Base-by-base conservation (phyloP, 2,329 filamentous ascomycete species). In the Colletotrichum brevisporum region DNA sequence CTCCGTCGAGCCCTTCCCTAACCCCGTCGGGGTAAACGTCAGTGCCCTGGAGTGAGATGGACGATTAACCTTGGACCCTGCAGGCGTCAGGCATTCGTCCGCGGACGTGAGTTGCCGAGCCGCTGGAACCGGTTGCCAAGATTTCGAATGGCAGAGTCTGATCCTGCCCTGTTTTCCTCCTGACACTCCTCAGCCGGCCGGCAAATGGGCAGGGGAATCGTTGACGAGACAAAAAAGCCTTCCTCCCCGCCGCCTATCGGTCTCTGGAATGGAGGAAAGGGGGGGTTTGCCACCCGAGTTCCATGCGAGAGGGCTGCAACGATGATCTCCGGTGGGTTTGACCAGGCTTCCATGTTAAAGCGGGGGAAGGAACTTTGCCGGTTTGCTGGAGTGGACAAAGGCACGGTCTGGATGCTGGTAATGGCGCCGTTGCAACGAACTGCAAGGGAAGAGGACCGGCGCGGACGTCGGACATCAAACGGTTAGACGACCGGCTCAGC, bases 271-370 rank as follows among this genome's bases (percentile, higher is more conserved):
- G 27, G 27, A n/a, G 27, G 27, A 8, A 31, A 9, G 36, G 58
- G 21, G 31, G 45, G 24, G 24, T 52, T 60, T 27, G 54, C 66
- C 61, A 59, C 66, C 6, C 39, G 21, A 31, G 50, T 65, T 56
- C 53, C 61, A 59, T 27, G 41, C 39, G 24, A 41, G 55, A 60
- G 62, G 66, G 55, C 51, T 63, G 48, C 62, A 39, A 27, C 65
- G 65, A 68, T 68, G 54, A 68, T 69, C 50, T 69, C 61, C 55
- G 66, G 39, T 10, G 15, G 10, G 9, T 10, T 43, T 15, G 16
- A 27, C 54, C 31, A 21, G 55, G 31, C 6, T 13, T n/a, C 61
- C 55, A 24, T 65, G 43, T 5, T 16, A 26, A 9, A 24, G 8
- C 6, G 2, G 31, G 21, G 41, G 41, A 16, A 52, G n/a, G 47